A percentile compares a stretch with the other conserved stretches of the same genome.
Evolutionary conservation across 805 yeast species (phyloP).

Genomic region (Wickerhamiella musiphila): DNA sequence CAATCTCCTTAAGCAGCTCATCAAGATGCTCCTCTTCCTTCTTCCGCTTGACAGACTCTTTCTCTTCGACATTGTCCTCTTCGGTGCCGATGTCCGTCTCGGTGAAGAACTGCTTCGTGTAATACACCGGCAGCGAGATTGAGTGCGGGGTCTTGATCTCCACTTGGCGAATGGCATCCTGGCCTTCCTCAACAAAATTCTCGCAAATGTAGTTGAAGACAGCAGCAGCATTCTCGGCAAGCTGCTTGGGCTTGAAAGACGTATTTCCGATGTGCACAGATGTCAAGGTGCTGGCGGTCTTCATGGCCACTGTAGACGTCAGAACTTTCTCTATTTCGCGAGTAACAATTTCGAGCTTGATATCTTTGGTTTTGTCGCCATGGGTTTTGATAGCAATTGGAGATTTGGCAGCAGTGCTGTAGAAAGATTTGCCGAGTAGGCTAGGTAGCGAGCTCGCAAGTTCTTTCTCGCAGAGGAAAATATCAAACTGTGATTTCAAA

Average conservation of each 20-base stretch:
- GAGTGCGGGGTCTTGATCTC: conserved; percentile 55
- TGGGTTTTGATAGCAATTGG: conserved; percentile 32
- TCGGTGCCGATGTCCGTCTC: conserved; percentile 32
- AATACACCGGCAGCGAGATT: conserved; percentile 73
- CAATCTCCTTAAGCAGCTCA: conserved; percentile 67
- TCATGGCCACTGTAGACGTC: conserved; percentile 38
- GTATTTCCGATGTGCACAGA: conserved; percentile 48
- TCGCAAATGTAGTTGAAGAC: conserved; percentile 31
- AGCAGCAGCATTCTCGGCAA: conserved; percentile 43
- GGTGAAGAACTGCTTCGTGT: conserved; percentile 34
- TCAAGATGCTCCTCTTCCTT: conserved; percentile 32
- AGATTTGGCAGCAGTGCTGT: conserved; percentile 47
- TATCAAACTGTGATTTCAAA: conserved; percentile 46
- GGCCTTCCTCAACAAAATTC: conserved; percentile 16
- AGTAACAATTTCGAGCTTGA: conserved; percentile 34
- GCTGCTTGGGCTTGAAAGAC: conserved; percentile 28
- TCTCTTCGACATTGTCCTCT: conserved; percentile 22
- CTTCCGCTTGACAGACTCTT: conserved; percentile 16
- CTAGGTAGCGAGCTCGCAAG: conserved; percentile 67
- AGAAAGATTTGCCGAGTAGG: conserved; percentile 66
- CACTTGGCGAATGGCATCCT: conserved; percentile 24
- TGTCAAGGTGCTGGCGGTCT: conserved; percentile 60
- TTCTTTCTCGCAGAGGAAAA: conserved; percentile 74
- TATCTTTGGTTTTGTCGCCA: conserved; percentile 21
- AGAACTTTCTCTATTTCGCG: conserved; percentile 44